phyloP scores from a whole-genome alignment of 352 stramenopile genomes.

The Globisporangium irregulare region DNA sequence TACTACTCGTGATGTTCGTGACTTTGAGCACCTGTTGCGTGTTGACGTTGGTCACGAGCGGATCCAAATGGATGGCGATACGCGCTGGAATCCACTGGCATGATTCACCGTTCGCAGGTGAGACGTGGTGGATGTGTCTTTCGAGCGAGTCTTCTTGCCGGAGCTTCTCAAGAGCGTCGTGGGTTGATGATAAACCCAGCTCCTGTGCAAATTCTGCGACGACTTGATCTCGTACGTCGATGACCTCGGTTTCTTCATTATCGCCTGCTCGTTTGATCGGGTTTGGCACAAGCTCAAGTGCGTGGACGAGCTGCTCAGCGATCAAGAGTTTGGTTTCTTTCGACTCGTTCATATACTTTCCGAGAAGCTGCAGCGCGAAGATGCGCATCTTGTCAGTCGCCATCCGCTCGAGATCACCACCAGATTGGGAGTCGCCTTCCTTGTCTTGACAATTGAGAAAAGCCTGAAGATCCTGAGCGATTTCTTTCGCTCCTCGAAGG shows the following conservation, averaged over 20 bases:
- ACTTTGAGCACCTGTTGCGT: slow-evolving; percentile 35
- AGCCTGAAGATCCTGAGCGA: slow-evolving; percentile 13
- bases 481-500: slow-evolving; percentile 20
- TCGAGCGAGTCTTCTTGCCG: slow-evolving; percentile 12
- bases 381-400: neutral
- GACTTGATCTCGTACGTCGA: slow-evolving; percentile 7
- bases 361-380: slow-evolving; percentile 14
- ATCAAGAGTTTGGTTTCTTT: slow-evolving; percentile 3
- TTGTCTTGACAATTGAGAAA: slow-evolving; percentile 3
- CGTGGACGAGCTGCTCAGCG: slow-evolving; percentile 4
- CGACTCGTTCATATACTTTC: neutral
- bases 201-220: slow-evolving; percentile 10
- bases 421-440: neutral
- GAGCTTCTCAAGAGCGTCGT: slow-evolving; percentile 20
- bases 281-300: slow-evolving; percentile 11
- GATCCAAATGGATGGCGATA: slow-evolving; percentile 22
- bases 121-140: slow-evolving; percentile 14
- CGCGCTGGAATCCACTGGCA: slow-evolving; percentile 2
- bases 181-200: slow-evolving; percentile 10
- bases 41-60: slow-evolving; percentile 27
- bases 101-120: slow-evolving; percentile 19
- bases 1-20: slow-evolving; percentile 18
- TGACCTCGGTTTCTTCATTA: neutral
- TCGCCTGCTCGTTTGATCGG: neutral
- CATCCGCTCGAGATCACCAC: neutral